Conservation (phyloP, 768 basidiomycete genomes). For the Mycena rosella region DNA sequence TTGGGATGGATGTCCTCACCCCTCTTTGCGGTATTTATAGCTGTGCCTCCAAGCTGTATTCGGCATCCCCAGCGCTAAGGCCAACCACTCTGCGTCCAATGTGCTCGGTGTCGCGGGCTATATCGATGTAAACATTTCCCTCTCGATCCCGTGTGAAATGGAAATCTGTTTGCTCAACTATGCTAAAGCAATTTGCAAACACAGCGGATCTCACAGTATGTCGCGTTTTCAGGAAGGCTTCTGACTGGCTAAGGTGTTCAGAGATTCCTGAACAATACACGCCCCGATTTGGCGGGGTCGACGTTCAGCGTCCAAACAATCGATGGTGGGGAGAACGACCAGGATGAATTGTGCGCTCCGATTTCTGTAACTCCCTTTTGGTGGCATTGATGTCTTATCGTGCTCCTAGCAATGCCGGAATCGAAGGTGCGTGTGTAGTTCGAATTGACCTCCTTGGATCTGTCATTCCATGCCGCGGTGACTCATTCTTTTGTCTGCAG, state of each 20-base stretch:
- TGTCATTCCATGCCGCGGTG: slow-evolving; percentile 27
- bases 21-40: slow-evolving; percentile 6
- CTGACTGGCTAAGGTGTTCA: slow-evolving; percentile 12
- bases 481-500: slow-evolving; percentile 41
- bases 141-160: not conserved
- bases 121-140: slow-evolving; percentile 30
- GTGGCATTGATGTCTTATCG: not conserved
- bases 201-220: slow-evolving; percentile 35
- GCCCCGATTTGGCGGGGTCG: slow-evolving; percentile 29
- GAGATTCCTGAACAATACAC: slow-evolving; percentile 48
- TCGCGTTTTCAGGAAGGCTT: not conserved
- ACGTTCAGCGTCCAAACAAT: slow-evolving; percentile 36
- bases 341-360: slow-evolving; percentile 34
- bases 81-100: slow-evolving; percentile 37
- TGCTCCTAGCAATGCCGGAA: slow-evolving; percentile 35
- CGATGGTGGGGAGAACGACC: slow-evolving; percentile 42
- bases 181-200: slow-evolving; percentile 43
- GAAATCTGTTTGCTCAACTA: slow-evolving; percentile 36
- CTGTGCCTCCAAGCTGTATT: slow-evolving; percentile 24
- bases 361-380: not conserved
- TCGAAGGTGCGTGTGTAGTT: slow-evolving; percentile 40
- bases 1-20: too few relatives aligned
- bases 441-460: not conserved
- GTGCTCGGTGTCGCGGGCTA: slow-evolving; percentile 49
- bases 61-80: slow-evolving; percentile 21